Conservation (phyloP, 768 basidiomycete species). For the Collybia mongolica region DNA sequence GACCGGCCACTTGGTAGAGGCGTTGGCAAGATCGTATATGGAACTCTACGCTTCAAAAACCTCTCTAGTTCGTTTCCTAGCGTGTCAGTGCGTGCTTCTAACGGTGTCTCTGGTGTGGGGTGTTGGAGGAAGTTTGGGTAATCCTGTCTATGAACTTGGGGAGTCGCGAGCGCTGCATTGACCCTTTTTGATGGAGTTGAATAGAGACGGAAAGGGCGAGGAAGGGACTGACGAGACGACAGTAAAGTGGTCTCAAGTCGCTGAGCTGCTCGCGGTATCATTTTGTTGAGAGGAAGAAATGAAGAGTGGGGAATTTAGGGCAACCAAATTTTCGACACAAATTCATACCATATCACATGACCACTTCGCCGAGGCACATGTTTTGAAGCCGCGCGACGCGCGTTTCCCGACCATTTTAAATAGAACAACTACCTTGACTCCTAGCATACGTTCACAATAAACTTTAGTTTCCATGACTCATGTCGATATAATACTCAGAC, state of each 20-base stretch:
- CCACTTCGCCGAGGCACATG: too few relatives aligned
- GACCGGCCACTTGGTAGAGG: slow-evolving; percentile 55
- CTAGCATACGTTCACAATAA: too few relatives aligned
- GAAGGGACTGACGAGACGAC: slow-evolving; percentile 67
- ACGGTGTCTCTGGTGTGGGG: slow-evolving; percentile 6
- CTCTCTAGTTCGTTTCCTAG: slow-evolving; percentile 38
- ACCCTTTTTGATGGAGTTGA: slow-evolving; percentile 60
- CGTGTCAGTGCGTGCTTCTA: slow-evolving; percentile 2
- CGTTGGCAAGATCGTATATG: slow-evolving; percentile 62
- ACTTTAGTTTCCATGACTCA: too few relatives aligned
- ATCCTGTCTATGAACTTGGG: slow-evolving; percentile 33
- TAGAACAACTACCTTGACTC: too few relatives aligned
- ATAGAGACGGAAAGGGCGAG: slow-evolving; percentile 68
- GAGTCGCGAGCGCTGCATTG: slow-evolving; percentile 49
- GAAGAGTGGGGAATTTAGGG: not conserved
- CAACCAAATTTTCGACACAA: not conserved
- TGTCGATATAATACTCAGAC: too few relatives aligned
- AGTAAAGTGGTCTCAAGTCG: slow-evolving; percentile 44
- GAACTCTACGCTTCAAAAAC: slow-evolving; percentile 46
- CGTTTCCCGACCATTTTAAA: too few relatives aligned
- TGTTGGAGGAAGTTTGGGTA: slow-evolving; percentile 34
- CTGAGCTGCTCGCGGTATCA: slow-evolving; percentile 39
- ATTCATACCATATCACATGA: too few relatives aligned
- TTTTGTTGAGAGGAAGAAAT: slow-evolving; percentile 10
- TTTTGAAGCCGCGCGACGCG: too few relatives aligned